Base-by-base conservation (phyloP, 2,329 filamentous ascomycete species). In the Colletotrichum sp. region DNA sequence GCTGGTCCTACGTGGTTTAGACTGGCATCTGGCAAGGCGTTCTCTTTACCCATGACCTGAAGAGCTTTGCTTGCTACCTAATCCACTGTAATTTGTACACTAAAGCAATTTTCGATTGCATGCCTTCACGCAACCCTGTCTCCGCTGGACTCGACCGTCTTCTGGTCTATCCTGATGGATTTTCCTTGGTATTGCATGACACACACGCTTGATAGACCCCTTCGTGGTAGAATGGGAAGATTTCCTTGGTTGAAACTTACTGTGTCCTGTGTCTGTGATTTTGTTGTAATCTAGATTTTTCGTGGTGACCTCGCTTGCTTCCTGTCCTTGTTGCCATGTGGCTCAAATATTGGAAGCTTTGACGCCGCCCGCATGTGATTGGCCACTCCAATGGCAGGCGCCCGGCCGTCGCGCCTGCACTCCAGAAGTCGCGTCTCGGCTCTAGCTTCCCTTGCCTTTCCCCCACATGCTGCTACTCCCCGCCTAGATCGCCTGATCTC, bases 21-120 rank as follows among this genome's bases (percentile, higher is more conserved):
- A 87, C 84, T 86, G 86, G 86, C 85, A 86, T 87, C 83, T 79
- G 85, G 85, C 85, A 86, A 83, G 85, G 85, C 85, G 85, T 86
- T 84, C 84, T 86, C 75, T 82, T 82, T 84, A 70, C 79, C 81
- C 81, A 76, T 84, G 85, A 85, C 84, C 85, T 81, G 86, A 76
- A 74, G 74, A 76, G 86, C 85, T 79, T 82, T 82, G 82, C 85
- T 83, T 84, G 85, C 85, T 84, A 85, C 86, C 85, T 86, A 86
- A 84, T 85, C 88, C 89, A 89, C 87, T 91, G 90, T 91, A 91
- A 91, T 91, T 89, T 91, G 91, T 90, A 90, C 85, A 88, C 86
- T 86, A 88, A 88, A 85, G 88, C 89, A 89, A 90, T 89, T 90
- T 87, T 82, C 84, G 82, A 84, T 82, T 85, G 82, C 85, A 84